Percentiles rank a stretch among this genome's conserved stretches.
phyloP scores from a whole-genome alignment of 805 yeast genomes.

The Starmerella apis region DNA sequence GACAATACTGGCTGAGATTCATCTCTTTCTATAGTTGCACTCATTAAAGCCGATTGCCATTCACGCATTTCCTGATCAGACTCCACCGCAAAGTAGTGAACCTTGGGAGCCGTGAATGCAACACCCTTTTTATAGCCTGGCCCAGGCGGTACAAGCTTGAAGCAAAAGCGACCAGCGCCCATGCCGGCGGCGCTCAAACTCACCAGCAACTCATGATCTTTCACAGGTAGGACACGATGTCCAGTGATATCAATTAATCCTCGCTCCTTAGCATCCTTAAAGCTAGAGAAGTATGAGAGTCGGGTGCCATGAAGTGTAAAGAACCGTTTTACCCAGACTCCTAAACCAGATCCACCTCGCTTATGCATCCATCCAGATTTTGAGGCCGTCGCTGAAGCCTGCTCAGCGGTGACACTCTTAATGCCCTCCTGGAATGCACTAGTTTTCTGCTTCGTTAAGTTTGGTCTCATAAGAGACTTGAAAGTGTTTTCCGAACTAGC shows the following conservation, averaged over 20 bases:
- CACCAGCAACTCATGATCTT: constrained; percentile 64
- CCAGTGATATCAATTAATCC: constrained; percentile 95
- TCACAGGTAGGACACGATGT: constrained; percentile 76
- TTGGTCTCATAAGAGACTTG: constrained; percentile 30
- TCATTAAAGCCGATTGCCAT: constrained; percentile 92
- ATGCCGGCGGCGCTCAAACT: constrained; percentile 86
- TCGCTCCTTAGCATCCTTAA: constrained; percentile 71
- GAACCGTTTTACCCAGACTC: constrained; percentile 83
- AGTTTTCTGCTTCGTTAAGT: constrained; percentile 31
- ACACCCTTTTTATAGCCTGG: constrained; percentile 94
- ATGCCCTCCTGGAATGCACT: constrained; percentile 64
- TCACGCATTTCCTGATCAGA: constrained; percentile 80
- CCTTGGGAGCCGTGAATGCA: constrained; percentile 91
- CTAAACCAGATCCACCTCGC: constrained; percentile 70
- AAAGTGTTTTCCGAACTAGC: constrained; percentile 12
- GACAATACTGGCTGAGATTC: constrained; percentile 85
- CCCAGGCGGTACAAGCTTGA: constrained; percentile 90
- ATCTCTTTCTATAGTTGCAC: constrained; percentile 92
- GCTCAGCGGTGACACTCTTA: constrained; percentile 58
- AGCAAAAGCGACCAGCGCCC: constrained; percentile 87
- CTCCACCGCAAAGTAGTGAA: constrained; percentile 93
- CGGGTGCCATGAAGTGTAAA: constrained; percentile 89
- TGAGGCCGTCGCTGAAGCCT: constrained; percentile 64
- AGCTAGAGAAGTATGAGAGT: constrained; percentile 70
- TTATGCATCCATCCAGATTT: constrained; percentile 95